These are phyloP conservation scores for Termitomyces eurrhizus DNA, from an alignment of 768 basidiomycete species.

Conservation along the genomic window DNA sequence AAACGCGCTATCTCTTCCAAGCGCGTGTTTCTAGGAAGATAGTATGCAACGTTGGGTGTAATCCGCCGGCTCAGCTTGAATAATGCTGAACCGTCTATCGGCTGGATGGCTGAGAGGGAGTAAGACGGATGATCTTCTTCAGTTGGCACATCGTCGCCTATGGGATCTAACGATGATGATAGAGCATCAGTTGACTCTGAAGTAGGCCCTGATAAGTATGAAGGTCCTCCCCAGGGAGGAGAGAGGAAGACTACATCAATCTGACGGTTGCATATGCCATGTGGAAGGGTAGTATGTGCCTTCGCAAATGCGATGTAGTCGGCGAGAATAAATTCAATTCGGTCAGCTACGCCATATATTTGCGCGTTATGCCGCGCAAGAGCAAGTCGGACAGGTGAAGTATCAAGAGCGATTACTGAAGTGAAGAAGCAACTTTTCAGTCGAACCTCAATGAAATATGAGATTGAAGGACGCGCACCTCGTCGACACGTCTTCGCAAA, in stretches of 20 bases:
- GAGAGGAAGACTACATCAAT: constrained; percentile 92
- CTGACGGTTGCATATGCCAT: constrained; percentile 33
- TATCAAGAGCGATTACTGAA: constrained; percentile 91
- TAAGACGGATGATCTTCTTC: constrained; percentile 49
- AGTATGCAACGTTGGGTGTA: constrained; percentile 85
- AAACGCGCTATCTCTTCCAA: constrained; percentile 64
- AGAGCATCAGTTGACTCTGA: constrained; percentile 8
- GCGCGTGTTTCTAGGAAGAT: constrained; percentile 77
- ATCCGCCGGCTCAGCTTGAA: constrained; percentile 70
- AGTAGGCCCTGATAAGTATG: constrained; percentile 47
- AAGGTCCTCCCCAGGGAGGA: constrained; percentile 94
- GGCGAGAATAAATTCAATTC: constrained; percentile 89
- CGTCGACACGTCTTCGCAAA: constrained; percentile 95
- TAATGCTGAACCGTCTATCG: constrained; percentile 79
- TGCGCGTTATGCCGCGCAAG: constrained; percentile 92
- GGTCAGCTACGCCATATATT: constrained; percentile 91
- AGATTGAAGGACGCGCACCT: constrained; percentile 48
- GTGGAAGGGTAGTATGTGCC: constrained; percentile 33
- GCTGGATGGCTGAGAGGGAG: constrained; percentile 67
- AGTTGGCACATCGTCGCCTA: constrained; percentile 3
- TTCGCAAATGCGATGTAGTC: constrained; percentile 83
- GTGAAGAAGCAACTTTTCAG: constrained; percentile 22
- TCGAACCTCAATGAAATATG: background rate
- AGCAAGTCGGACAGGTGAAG: constrained; percentile 76
- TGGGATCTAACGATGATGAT: background rate